These are phyloP conservation scores for Penstemon barbatus DNA, from an alignment of 257 asterid genomes.

Conservation along the genomic window DNA sequence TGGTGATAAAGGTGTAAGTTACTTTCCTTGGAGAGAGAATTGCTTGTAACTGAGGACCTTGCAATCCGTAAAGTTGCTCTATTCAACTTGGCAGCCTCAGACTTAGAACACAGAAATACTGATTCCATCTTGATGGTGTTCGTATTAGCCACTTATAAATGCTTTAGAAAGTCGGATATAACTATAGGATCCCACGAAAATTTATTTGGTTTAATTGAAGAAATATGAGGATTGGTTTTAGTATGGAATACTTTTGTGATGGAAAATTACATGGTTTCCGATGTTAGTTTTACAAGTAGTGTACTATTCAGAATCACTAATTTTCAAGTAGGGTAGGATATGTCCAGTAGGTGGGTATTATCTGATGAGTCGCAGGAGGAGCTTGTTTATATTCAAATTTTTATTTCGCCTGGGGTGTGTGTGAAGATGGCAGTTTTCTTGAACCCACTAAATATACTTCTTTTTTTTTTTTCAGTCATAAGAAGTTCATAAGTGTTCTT, in stretches of 20 bases:
- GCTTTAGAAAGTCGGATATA: background rate
- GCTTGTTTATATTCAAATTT: background rate
- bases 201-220: background rate
- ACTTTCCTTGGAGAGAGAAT: background rate
- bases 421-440: constrained; percentile 3
- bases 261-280: background rate
- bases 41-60: background rate
- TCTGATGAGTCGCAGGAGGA: background rate
- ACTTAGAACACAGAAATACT: background rate
- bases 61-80: background rate
- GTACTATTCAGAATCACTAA: too few relatives aligned
- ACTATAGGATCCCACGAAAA: background rate
- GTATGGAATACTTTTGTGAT: too few relatives aligned
- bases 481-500: background rate
- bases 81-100: background rate
- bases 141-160: background rate
- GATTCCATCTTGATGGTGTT: background rate
- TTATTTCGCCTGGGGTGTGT: background rate
- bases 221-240: background rate
- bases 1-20: too few relatives aligned
- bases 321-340: background rate
- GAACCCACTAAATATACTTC: background rate
- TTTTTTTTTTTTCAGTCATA: background rate
- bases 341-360: background rate
- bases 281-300: too few relatives aligned